Percentiles rank a stretch among this genome's conserved stretches.
Conservation (phyloP, 2,329 filamentous ascomycete genomes). For the Truncatella angustata region DNA sequence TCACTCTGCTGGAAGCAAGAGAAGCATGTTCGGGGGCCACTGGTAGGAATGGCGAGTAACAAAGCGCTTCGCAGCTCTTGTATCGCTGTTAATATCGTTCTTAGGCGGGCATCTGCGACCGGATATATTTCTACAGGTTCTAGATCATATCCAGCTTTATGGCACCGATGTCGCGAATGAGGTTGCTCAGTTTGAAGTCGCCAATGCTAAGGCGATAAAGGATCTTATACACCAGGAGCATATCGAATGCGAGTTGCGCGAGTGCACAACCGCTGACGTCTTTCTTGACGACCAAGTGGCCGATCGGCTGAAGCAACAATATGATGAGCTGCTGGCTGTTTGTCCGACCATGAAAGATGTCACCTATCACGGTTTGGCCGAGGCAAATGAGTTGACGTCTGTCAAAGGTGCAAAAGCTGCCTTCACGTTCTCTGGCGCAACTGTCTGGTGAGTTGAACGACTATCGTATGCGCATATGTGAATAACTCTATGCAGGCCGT, state of each 20-base stretch:
- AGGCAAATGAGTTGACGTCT: slow-evolving; percentile 25
- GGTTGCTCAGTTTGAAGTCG: slow-evolving; percentile 32
- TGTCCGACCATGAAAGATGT: slow-evolving; percentile 21
- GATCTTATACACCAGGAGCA: slow-evolving; percentile 31
- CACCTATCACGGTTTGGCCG: slow-evolving; percentile 16
- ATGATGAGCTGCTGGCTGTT: slow-evolving; percentile 23
- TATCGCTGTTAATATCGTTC: background rate
- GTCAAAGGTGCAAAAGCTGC: slow-evolving; percentile 31
- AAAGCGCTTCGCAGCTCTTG: background rate
- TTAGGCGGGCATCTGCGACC: slow-evolving; percentile 18
- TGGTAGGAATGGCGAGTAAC: slow-evolving; percentile 22
- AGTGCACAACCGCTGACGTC: slow-evolving; percentile 19
- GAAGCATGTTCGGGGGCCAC: slow-evolving; percentile 19
- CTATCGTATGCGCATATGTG: slow-evolving; percentile 12
- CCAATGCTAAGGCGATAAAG: slow-evolving; percentile 32
- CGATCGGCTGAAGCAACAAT: slow-evolving; percentile 24
- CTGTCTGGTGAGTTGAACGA: slow-evolving; percentile 17
- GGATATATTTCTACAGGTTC: slow-evolving; percentile 23
- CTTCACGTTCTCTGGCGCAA: slow-evolving; percentile 27
- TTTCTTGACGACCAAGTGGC: slow-evolving; percentile 28
- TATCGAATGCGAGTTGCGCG: slow-evolving; percentile 37
- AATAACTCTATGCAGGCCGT: background rate
- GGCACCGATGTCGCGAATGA: slow-evolving; percentile 21
- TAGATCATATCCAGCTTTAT: background rate
- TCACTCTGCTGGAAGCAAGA: slow-evolving; percentile 17